Evolutionary conservation across 352 stramenopile species (phyloP), one percentile per base, ranked within the genome.

Genomic region (Phytophthora hibernalis): DNA sequence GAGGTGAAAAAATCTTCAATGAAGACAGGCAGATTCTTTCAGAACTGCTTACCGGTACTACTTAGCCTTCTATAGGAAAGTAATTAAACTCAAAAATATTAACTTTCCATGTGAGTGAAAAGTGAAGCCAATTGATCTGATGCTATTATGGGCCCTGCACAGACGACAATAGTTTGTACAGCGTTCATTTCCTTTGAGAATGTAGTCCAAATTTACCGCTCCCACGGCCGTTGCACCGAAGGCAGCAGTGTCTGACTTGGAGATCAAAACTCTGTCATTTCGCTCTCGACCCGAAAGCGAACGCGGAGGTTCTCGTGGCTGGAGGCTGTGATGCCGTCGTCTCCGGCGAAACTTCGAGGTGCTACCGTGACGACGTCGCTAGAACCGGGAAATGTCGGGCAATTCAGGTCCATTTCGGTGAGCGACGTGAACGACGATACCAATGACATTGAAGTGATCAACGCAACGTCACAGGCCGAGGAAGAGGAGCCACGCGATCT

Each of bases 371-470:
- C 51, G 9, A 61, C 61, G 16, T 68, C 57, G 16, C 54, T 66
- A 1, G 61, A 63, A 12, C 16, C 33, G 11, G 45, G 70, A 38
- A 62, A 67, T 18, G 26, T 50, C 1, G 49, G 42, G 6, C 55
- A 68, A 13, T 68, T 72, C 47, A 21, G 62, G 7, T 65, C 61
- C 45, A 72, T 76, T 49, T 76, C 62, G n/a, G 68, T 67, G 21
- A 76, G 52, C 35, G 68, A 73, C 18, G 48, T 55, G 31, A 54
- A 54, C 50, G 59, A 69, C 42, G 63, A 72, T 20, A 52, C 53
- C 58, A 65, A 65, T 43, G 68, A 72, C 38, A 70, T 72, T 16
- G 68, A 76, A 51, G 54, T 72, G 45, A 69, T 70, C 7, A 62
- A 44, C 30, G 16, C 55, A 8, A 48, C 44, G 7, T 45, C 38